A percentile compares a stretch with the other conserved stretches of the same genome.
phyloP scores from a whole-genome alignment of 495 filamentous ascomycete genomes.

The Platismatia glauca region DNA sequence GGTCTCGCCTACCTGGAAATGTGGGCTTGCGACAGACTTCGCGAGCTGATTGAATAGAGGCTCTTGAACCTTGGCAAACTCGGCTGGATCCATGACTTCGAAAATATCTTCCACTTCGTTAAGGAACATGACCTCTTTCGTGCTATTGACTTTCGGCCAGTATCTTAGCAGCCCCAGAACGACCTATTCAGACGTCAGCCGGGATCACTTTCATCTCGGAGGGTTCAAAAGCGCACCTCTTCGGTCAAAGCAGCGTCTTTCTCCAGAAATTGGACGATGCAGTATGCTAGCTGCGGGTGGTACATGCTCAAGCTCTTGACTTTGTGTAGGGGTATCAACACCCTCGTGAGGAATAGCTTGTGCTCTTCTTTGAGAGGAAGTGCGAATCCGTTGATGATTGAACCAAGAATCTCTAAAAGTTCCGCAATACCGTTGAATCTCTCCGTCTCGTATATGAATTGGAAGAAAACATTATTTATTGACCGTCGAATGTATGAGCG shows the following conservation, averaged over 20 bases:
- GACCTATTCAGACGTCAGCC: conserved; percentile 46
- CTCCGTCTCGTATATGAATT: conserved; percentile 98
- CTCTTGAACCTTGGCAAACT: conserved; percentile 98
- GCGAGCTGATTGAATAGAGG: conserved; percentile 94
- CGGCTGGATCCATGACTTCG: conserved; percentile 98
- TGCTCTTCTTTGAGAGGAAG: conserved; percentile 97
- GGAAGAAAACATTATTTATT: conserved; percentile 99
- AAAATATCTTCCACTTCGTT: conserved; percentile 99
- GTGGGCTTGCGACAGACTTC: conserved; percentile 94
- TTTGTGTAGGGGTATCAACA: conserved; percentile 90
- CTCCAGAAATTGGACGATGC: conserved; percentile 97
- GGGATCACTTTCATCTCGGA: conserved; percentile 10
- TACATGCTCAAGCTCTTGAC: conserved; percentile 99
- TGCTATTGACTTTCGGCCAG: conserved; percentile 99
- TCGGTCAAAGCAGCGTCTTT: conserved; percentile 96
- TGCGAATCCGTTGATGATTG: conserved; percentile 99
- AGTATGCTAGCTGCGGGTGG: conserved; percentile 96
- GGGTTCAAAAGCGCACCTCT: conserved; percentile 52
- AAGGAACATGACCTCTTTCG: conserved; percentile 99
- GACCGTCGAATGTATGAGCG: conserved; percentile 94
- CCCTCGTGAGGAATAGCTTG: conserved; percentile 92
- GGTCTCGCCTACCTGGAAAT: conserved; percentile 67
- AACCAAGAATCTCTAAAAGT: conserved; percentile 90
- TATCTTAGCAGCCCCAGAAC: conserved; percentile 91
- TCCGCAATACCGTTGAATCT: conserved; percentile 98